Base-by-base conservation (phyloP, 805 yeast genomes). In the Cyberlindnera nakhonratchasimensis region DNA sequence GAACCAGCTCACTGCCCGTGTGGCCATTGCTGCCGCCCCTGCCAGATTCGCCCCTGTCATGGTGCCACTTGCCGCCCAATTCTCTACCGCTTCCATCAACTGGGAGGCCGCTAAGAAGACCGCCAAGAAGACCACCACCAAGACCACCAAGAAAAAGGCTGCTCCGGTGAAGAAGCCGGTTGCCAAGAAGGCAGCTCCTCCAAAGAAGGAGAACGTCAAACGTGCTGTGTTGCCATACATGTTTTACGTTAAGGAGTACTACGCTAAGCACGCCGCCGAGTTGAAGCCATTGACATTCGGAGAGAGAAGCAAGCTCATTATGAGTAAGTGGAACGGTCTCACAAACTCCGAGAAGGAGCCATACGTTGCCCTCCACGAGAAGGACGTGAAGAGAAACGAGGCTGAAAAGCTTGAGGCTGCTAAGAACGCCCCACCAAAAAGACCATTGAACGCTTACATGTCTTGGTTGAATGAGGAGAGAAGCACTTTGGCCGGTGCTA, bases 401-500 rank as follows among this genome's bases (percentile, higher is more conserved):
- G 22, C 37, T 21, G 57, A 54, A 21, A 45, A 47, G 38, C 50
- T 42, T 2, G 39, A 36, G 10, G 50, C 43, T 14, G 42, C 37
- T n/a, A 38, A 39, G 33, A 37, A 43, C n/a, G 40, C 38, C 2
- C 53, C 55, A 21, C 59, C 61, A 46, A 57, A 57, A 47, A 53
- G 50, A 47, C 58, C 58, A 31, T 19, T 40, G 6, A 40, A 37
- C 8, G 29, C 45, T 2, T 57, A 49, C 34, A 14, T 55, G 13
- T 25, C 40, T 17, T 57, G 47, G 52, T 40, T 34, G 21, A 22
- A 26, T 2, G 39, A 36, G 5, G 39, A 41, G 26, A 54, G 57
- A 50, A 19, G 13, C 2, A 14, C 34, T 7, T 20, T 54, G 16
- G 6, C 28, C 5, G n/a, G 26, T 4, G 26, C 40, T 7, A 51